Evolutionary conservation across 164 flowering plant species (phyloP).

Genomic region (Annona cherimola): DNA sequence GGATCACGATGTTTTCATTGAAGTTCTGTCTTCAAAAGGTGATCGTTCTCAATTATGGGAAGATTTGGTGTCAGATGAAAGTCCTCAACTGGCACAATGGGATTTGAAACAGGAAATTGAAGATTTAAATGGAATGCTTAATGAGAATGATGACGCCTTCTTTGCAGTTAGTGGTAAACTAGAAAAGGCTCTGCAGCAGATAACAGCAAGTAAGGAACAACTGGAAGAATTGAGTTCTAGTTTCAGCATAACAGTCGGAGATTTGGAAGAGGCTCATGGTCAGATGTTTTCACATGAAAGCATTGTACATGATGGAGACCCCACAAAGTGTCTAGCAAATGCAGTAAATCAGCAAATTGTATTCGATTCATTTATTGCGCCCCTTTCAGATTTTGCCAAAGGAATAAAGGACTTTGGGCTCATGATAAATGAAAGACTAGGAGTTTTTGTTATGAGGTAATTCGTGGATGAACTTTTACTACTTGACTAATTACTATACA

Average conservation of each 20-base stretch:
- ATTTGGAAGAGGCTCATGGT: constrained; percentile 9
- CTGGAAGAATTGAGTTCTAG: constrained; percentile 25
- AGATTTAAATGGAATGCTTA: constrained; percentile 11
- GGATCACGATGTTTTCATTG: neutral
- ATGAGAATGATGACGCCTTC: constrained; percentile 27
- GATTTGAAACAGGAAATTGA: constrained; percentile 11
- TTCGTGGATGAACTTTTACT: neutral
- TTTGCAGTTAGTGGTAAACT: constrained; percentile 27
- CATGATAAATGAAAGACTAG: constrained; percentile 19
- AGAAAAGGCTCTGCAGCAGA: constrained; percentile 34
- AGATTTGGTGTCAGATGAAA: constrained; percentile 17
- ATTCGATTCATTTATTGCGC: constrained; percentile 8
- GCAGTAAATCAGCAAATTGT: constrained; percentile 8
- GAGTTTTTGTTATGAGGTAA: constrained; percentile 36
- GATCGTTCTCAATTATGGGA: constrained; percentile 16
- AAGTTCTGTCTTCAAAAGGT: constrained; percentile 3
- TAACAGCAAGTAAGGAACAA: constrained; percentile 20
- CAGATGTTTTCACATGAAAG: constrained; percentile 7
- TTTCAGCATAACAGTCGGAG: constrained; percentile 15
- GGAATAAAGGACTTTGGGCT: constrained; percentile 26
- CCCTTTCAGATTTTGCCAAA: constrained; percentile 21
- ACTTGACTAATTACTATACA: neutral
- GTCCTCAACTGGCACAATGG: constrained; percentile 22
- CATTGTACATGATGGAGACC: constrained; percentile 1
- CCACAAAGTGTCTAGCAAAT: constrained; percentile 4